Base-by-base conservation (phyloP, 2,329 filamentous ascomycete species). In the Cercospora zeina region DNA sequence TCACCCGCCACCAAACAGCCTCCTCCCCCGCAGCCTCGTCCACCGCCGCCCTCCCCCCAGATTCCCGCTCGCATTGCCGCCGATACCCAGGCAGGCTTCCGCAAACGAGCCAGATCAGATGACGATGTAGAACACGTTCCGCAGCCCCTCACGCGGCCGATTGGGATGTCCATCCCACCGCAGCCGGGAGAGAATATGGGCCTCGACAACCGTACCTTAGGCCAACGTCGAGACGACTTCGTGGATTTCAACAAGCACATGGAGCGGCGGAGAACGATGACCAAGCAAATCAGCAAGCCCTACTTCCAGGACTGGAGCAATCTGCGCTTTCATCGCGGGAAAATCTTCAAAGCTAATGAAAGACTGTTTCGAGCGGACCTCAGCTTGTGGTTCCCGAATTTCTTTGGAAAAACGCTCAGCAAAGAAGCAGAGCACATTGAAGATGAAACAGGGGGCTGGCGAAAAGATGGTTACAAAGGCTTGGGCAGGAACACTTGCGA, bases 251-350 rank as follows among this genome's bases (percentile, higher is more conserved):
- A 95, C 62, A 93, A 91, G 76, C 93, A 97, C 74, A 77, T 97
- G 7, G 82, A 85, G 67, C 85, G 87, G 68, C 85, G 93, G 67
- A 84, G 90, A 69, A 82, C 91, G 73, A 81, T 97, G 89, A 74
- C 90, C 49, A 83, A 85, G 68, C 87, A 91, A 75, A 88, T 96
- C 72, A 81, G 88, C 19, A 90, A 90, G 62, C 93, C 93, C 1
- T 99, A 99, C 78, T 99, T 96, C 80, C 89, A 92, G 75, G 93
- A 99, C 82, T 97, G 92, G 89, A 86, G 85, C 63, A 95, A 96
- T 77, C 85, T 97, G 76, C 82, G 88, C 68, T 88, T 95, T 67
- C 78, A 83, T 78, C 86, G 92, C 70, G 95, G 95, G 72, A 99
- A 99, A 78, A 91, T 91, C 24, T 99, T 97, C 78, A 80, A 93